Percentiles rank a stretch among this genome's conserved stretches.
Evolutionary conservation across 768 basidiomycete species (phyloP).

Genomic region (Collybia nuda): DNA sequence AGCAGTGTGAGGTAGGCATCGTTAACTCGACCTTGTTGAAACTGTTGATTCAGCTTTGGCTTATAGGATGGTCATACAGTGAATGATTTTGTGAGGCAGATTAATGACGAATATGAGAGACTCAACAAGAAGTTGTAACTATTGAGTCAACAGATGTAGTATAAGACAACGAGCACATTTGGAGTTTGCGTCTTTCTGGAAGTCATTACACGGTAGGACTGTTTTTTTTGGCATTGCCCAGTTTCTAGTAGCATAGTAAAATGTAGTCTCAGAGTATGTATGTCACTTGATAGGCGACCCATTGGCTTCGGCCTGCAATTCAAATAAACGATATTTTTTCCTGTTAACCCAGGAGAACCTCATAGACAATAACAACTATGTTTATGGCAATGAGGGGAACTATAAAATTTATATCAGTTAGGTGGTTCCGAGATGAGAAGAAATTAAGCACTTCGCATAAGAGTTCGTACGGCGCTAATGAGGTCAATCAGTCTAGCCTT

Average conservation of each 20-base stretch:
- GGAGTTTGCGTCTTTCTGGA: too few species aligned
- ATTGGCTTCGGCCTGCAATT: too few species aligned
- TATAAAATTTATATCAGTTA: constrained; percentile 28
- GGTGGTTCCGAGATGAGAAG: constrained; percentile 9
- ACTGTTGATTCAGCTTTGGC: constrained; percentile 5
- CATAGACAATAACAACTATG: constrained; percentile 83
- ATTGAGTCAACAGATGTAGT: too few species aligned
- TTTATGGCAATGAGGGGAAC: constrained; percentile 93
- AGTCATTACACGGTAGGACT: too few species aligned
- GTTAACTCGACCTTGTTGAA: not conserved
- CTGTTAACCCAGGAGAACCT: constrained; percentile 65
- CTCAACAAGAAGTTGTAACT: constrained; percentile 40
- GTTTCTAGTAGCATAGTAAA: too few species aligned
- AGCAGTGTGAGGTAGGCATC: constrained; percentile 65
- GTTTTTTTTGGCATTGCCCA: too few species aligned
- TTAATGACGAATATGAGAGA: constrained; percentile 68
- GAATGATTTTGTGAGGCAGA: constrained; percentile 74
- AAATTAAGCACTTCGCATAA: constrained; percentile 88
- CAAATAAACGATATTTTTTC: not conserved
- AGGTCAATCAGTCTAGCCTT: constrained; percentile 89
- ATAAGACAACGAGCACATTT: too few species aligned
- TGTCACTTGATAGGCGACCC: too few species aligned
- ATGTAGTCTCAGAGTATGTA: too few species aligned
- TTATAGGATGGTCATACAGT: constrained; percentile 70
- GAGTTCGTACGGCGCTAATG: constrained; percentile 91